A percentile compares a stretch with the other conserved stretches of the same genome.
phyloP scores from a whole-genome alignment of 2,329 filamentous ascomycete species.

The Emergomyces pasteurianus region DNA sequence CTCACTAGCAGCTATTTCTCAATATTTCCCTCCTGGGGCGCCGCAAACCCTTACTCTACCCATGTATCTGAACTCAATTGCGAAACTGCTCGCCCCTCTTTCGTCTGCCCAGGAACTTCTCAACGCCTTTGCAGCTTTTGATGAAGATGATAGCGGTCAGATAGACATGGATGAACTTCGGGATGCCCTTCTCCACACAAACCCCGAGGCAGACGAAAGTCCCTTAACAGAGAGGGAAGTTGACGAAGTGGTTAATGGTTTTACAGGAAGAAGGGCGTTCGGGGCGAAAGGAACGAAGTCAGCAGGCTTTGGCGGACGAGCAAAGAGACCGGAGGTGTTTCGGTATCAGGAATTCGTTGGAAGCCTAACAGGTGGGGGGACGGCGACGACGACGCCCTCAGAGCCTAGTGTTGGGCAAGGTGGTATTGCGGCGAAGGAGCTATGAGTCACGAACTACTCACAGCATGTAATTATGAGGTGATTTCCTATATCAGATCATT shows the following conservation, averaged over 20 bases:
- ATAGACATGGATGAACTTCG: conserved; percentile 73
- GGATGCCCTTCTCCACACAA: conserved; percentile 70
- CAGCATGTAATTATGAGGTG: neutral
- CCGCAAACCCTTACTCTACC: conserved; percentile 70
- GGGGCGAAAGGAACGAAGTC: conserved; percentile 41
- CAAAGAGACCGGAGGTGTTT: conserved; percentile 75
- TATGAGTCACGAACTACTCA: neutral
- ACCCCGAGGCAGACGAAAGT: conserved; percentile 57
- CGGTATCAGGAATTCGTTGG: conserved; percentile 85
- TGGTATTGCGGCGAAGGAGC: neutral
- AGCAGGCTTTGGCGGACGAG: conserved; percentile 39
- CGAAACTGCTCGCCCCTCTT: conserved; percentile 59
- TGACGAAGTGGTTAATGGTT: conserved; percentile 76
- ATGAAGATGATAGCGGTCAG: conserved; percentile 89
- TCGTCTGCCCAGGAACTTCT: conserved; percentile 69
- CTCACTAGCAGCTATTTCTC: conserved; percentile 55
- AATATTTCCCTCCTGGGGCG: conserved; percentile 64
- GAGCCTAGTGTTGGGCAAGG: neutral
- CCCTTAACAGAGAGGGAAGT: conserved; percentile 59
- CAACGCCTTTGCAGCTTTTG: conserved; percentile 88
- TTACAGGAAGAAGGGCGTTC: conserved; percentile 73
- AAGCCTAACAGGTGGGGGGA: conserved; percentile 45
- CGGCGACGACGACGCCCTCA: conserved; percentile 4
- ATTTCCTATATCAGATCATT: neutral
- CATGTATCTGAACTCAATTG: conserved; percentile 72